These are phyloP conservation scores for Raphidocelis subcapitata DNA, from an alignment of 139 green algal genomes.

Conservation along the genomic window DNA sequence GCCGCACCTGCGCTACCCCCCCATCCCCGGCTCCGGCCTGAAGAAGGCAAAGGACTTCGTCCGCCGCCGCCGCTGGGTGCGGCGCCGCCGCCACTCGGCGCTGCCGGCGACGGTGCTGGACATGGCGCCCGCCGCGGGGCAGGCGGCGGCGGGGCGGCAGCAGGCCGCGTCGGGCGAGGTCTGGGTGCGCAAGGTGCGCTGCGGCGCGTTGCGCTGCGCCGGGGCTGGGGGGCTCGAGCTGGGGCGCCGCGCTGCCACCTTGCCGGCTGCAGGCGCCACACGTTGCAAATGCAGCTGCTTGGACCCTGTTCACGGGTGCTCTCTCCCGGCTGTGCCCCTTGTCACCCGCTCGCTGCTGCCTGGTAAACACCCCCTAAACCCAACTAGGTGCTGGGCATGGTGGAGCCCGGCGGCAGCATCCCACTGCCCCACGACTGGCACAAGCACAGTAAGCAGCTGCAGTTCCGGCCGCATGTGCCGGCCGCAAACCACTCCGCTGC, in stretches of 20 bases:
- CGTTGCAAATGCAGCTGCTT: too few species aligned
- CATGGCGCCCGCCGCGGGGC: neutral
- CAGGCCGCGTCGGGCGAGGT: too few species aligned
- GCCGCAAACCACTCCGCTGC: neutral
- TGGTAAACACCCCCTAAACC: neutral
- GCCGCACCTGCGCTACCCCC: conserved; percentile 23
- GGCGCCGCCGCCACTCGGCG: conserved; percentile 14
- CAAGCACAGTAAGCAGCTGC: conserved; percentile 58
- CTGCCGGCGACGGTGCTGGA: conserved; percentile 25
- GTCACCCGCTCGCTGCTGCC: too few species aligned
- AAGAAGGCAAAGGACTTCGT: neutral
- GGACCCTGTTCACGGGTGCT: too few species aligned
- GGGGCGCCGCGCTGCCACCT: too few species aligned
- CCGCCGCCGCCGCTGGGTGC: conserved; percentile 6
- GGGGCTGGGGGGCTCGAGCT: neutral
- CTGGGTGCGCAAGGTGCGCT: neutral
- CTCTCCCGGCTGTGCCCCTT: too few species aligned
- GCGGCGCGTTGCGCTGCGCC: neutral
- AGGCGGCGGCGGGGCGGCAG: too few species aligned
- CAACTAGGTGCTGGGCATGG: conserved; percentile 56
- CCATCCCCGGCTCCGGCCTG: conserved; percentile 16
- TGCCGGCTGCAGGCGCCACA: neutral
- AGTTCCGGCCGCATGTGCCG: conserved; percentile 43
- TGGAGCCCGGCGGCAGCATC: conserved; percentile 53
- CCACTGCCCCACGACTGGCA: conserved; percentile 70